Percentiles rank a stretch among this genome's conserved stretches.
Evolutionary conservation across 768 basidiomycete species (phyloP).

Genomic region (Butyriboletus loyo): DNA sequence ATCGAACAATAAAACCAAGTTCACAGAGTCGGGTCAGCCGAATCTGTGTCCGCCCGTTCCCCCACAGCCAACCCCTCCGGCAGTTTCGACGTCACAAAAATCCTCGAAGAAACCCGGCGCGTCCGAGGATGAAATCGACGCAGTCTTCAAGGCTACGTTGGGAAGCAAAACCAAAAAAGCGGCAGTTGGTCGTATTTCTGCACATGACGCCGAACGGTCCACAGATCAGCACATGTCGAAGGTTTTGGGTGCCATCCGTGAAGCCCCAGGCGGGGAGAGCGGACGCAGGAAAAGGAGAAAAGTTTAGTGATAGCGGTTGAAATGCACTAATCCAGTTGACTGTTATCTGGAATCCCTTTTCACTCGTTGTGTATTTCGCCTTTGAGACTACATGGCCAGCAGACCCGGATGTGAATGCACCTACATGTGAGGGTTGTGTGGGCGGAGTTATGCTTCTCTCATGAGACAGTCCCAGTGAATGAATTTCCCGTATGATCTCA

Average conservation of each 20-base stretch:
- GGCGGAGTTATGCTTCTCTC: no score
- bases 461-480: background rate
- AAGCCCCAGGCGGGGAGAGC: constrained; percentile 50
- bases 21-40: constrained; percentile 10
- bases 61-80: background rate
- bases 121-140: constrained; percentile 70
- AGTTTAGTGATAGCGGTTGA: background rate
- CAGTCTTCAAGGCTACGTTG: constrained; percentile 56
- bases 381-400: no score
- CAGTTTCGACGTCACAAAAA: constrained; percentile 26
- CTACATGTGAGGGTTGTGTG: background rate
- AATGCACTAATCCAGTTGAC: background rate
- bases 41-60: constrained; percentile 13
- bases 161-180: constrained; percentile 60
- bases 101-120: constrained; percentile 44
- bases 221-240: constrained; percentile 42
- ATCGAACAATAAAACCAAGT: constrained; percentile 35
- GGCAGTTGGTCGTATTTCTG: constrained; percentile 33
- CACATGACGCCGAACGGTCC: constrained; percentile 9
- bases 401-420: no score
- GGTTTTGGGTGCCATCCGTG: constrained; percentile 58
- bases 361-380: no score
- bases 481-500: constrained; percentile 5
- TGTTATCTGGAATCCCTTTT: background rate
- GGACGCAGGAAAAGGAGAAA: constrained; percentile 33